Conservation (phyloP, 352 stramenopile species). For the Blastocystis sp. region DNA sequence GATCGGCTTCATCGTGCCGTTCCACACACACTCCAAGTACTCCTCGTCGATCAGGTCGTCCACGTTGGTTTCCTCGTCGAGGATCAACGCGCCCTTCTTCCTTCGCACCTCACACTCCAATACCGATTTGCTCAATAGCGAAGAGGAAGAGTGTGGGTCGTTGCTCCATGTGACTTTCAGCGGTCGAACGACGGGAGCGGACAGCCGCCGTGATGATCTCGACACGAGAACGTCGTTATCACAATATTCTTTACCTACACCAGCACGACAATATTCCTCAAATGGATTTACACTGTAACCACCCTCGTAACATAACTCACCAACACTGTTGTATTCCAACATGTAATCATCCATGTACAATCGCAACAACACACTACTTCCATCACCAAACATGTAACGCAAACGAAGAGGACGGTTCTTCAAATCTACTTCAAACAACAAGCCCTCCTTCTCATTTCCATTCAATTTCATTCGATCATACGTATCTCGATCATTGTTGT, state of each 20-base stretch:
- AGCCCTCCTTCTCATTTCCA: slow-evolving; percentile 11
- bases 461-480: slow-evolving; percentile 9
- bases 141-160: too few species aligned
- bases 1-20: too few species aligned
- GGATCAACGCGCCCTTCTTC: too few species aligned
- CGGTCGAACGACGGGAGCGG: too few species aligned
- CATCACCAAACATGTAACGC: neutral
- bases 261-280: slow-evolving; percentile 17
- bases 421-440: slow-evolving; percentile 3
- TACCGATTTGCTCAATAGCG: too few species aligned
- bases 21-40: too few species aligned
- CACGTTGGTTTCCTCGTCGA: too few species aligned
- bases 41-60: too few species aligned
- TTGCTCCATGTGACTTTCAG: too few species aligned
- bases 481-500: too few species aligned
- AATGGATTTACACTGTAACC: neutral
- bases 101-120: too few species aligned
- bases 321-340: neutral
- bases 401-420: slow-evolving; percentile 29
- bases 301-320: neutral
- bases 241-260: slow-evolving; percentile 1
- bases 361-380: neutral
- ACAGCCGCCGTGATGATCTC: too few species aligned
- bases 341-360: slow-evolving; percentile 3
- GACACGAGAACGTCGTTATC: neutral